Evolutionary conservation across 2,329 filamentous ascomycete genomes (phyloP), one percentile per base, ranked within the genome.

Genomic region (Diaporthe ampelina): DNA sequence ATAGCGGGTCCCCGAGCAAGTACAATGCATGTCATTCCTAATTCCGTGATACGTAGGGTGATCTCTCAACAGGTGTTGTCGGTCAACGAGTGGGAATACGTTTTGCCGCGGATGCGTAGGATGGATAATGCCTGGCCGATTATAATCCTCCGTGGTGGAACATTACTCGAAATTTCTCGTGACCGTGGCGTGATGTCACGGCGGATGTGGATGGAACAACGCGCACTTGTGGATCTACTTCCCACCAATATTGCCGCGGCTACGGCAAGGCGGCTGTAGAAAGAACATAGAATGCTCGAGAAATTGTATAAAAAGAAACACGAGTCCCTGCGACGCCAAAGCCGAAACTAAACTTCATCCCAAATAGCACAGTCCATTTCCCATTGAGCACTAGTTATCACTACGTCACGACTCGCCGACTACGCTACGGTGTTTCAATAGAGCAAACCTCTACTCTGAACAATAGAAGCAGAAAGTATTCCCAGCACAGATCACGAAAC

Each of bases 361-460:
- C n/a, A 40, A 13, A 9, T 26, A 67, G 45, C n/a, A 52, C 13
- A 32, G 50, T n/a, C 32, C 45, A 8, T 26, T 26, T 67, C 24
- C 8, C 15, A 29, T 67, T 68, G 32, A 54, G 59, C 40, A 65
- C 59, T 32, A 65, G 13, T 17, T 43, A 43, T 43, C 40, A 68
- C 63, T 54, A 68, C 48, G 45, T 68, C 63, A 68, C 63, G 48
- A 68, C 63, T 68, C 63, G 48, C n/a, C n/a, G n/a, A 54, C 48
- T 29, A 68, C 48, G 48, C 48, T 29, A 54, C 13, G 1, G 48
- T 40, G 7, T 40, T 54, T 40, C 32, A 40, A 40, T 21, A 50
- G n/a, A 11, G 17, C 45, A 17, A 52, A 37, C 15, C 0, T 13
- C 26, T 43, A 11, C 29, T 11, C 26, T 24, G 13, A 29, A 50